Evolutionary conservation across 148 eudicot genomes (phyloP).

Genomic region (Talinum fruticosum): DNA sequence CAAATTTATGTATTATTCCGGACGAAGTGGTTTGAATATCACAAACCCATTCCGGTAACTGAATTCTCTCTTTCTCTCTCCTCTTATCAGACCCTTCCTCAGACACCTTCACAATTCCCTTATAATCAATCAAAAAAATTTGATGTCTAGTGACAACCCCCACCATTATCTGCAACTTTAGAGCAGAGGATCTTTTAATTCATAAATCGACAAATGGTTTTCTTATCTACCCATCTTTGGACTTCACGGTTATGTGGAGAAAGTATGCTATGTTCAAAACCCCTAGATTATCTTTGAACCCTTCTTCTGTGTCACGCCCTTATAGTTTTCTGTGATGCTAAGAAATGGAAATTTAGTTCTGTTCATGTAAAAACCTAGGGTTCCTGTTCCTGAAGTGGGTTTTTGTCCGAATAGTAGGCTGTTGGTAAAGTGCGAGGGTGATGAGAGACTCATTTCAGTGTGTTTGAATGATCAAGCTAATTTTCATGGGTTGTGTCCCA

Average conservation of each 20-base stretch:
- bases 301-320: constrained; percentile 27
- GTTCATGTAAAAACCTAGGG: constrained; percentile 25
- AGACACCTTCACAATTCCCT: not conserved
- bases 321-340: constrained; percentile 40
- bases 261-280: constrained; percentile 44
- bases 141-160: constrained; percentile 50
- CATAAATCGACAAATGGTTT: constrained; percentile 18
- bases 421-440: constrained; percentile 29
- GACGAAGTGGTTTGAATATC: too few species aligned
- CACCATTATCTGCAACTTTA: constrained; percentile 33
- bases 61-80: too few species aligned
- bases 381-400: constrained; percentile 47
- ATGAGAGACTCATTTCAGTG: constrained; percentile 27
- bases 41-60: too few species aligned
- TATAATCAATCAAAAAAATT: constrained; percentile 21
- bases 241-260: constrained; percentile 58
- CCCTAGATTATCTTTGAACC: constrained; percentile 21
- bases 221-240: constrained; percentile 19
- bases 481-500: constrained; percentile 38
- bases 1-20: too few species aligned
- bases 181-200: constrained; percentile 23
- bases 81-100: too few species aligned
- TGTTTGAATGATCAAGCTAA: constrained; percentile 26
- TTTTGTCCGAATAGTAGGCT: constrained; percentile 32
- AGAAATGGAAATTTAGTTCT: constrained; percentile 30